Conservation (phyloP, 148 eudicot genomes). For the Vaccinium corymbosum region DNA sequence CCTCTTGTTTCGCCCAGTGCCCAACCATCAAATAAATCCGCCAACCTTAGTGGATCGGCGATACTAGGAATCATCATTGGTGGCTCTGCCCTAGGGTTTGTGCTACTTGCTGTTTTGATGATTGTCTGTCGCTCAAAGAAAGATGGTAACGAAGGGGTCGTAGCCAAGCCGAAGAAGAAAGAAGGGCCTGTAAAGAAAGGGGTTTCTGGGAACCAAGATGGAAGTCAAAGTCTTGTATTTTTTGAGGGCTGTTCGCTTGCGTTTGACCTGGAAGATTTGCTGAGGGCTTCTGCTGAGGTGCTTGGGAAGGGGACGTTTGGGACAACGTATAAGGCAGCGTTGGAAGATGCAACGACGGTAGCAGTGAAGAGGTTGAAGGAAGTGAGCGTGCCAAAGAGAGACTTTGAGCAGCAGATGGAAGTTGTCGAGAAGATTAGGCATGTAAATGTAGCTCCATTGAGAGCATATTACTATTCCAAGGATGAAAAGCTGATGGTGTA, state of each 20-base stretch:
- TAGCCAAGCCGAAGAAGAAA: slow-evolving; percentile 21
- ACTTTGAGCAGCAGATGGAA: slow-evolving; percentile 82
- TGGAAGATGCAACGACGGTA: slow-evolving; percentile 62
- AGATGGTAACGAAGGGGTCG: slow-evolving; percentile 13
- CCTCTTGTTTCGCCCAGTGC: slow-evolving; percentile 31
- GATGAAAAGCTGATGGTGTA: slow-evolving; percentile 87
- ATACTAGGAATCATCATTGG: slow-evolving; percentile 56
- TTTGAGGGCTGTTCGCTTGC: slow-evolving; percentile 54
- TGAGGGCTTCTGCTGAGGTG: slow-evolving; percentile 85
- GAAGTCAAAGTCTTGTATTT: slow-evolving; percentile 47
- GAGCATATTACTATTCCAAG: slow-evolving; percentile 80
- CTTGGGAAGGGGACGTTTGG: slow-evolving; percentile 79
- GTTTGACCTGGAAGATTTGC: slow-evolving; percentile 71
- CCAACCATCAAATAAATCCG: slow-evolving; percentile 27
- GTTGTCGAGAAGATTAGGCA: slow-evolving; percentile 62
- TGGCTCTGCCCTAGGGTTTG: slow-evolving; percentile 37
- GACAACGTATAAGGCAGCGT: slow-evolving; percentile 68
- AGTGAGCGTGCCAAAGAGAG: slow-evolving; percentile 49
- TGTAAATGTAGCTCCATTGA: slow-evolving; percentile 61
- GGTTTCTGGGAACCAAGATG: slow-evolving; percentile 30
- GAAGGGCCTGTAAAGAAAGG: slow-evolving; percentile 28
- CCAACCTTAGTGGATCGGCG: slow-evolving; percentile 40
- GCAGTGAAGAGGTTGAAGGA: slow-evolving; percentile 76
- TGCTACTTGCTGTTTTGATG: slow-evolving; percentile 40
- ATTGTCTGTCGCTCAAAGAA: slow-evolving; percentile 37